phyloP scores from a whole-genome alignment of 495 filamentous ascomycete genomes.

The Penicillium paxilli region DNA sequence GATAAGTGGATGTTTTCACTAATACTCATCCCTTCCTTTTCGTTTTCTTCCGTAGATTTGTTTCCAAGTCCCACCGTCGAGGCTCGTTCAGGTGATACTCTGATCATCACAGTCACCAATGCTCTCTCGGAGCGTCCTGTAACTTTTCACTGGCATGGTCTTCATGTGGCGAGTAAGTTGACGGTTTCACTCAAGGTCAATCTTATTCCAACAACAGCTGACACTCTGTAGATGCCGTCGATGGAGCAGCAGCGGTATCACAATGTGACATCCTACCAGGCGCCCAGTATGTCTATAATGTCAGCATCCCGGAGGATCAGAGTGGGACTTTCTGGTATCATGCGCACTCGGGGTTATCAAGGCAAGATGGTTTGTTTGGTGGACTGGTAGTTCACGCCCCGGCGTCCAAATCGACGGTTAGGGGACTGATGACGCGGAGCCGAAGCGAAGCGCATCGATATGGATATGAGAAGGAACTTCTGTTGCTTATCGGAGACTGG shows the following conservation, averaged over 20 bases:
- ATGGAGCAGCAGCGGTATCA: conserved; percentile 65
- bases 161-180: conserved; percentile 61
- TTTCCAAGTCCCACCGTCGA: conserved; percentile 44
- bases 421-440: conserved; percentile 19
- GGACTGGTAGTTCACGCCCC: conserved; percentile 71
- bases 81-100: conserved; percentile 57
- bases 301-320: conserved; percentile 70
- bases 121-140: conserved; percentile 65
- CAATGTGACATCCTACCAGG: conserved; percentile 70
- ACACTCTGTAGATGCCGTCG: conserved; percentile 55
- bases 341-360: conserved; percentile 64
- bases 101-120: conserved; percentile 72
- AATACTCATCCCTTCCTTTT: neutral
- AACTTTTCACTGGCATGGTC: conserved; percentile 78
- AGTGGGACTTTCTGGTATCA: conserved; percentile 86
- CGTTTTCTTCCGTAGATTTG: conserved; percentile 15
- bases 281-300: conserved; percentile 67
- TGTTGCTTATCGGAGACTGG: conserved; percentile 56
- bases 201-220: neutral
- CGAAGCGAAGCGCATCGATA: conserved; percentile 6
- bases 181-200: neutral
- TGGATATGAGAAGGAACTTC: conserved; percentile 38
- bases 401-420: conserved; percentile 24
- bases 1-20: neutral
- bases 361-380: conserved; percentile 74